phyloP scores from a whole-genome alignment of 805 yeast species.

The Nematodospora valgi region DNA sequence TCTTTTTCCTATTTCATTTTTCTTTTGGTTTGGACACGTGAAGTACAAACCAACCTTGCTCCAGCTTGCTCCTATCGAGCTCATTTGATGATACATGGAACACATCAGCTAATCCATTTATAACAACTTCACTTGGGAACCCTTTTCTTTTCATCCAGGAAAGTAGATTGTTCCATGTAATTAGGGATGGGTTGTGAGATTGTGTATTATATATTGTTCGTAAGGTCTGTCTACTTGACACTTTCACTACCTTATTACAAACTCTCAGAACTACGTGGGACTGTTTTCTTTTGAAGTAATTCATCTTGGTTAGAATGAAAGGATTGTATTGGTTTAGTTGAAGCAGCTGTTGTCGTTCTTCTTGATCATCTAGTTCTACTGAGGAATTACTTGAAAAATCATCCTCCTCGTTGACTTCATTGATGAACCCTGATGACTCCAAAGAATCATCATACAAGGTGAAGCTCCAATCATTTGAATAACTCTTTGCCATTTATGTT shows the following conservation, averaged over 20 bases:
- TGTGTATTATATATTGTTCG: background rate
- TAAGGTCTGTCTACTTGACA: background rate
- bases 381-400: too few species aligned
- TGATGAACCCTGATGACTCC: background rate
- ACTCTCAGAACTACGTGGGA: background rate
- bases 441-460: constrained; percentile 7
- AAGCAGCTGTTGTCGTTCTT: background rate
- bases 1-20: too few species aligned
- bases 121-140: constrained; percentile 6
- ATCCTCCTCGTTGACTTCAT: too few species aligned
- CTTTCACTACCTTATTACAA: background rate
- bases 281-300: constrained; percentile 7
- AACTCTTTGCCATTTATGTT: too few species aligned
- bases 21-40: too few species aligned
- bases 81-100: too few species aligned
- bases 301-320: constrained; percentile 6
- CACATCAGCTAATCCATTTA: background rate
- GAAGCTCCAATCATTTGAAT: constrained; percentile 8
- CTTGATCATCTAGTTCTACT: background rate
- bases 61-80: too few species aligned
- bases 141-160: constrained; percentile 8
- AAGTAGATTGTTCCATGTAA: constrained; percentile 1
- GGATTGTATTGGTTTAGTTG: constrained; percentile 2
- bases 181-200: background rate
- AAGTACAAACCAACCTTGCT: too few species aligned